Evolutionary conservation across 2,329 filamentous ascomycete genomes (phyloP), one percentile per base, ranked within the genome.

Genomic region (Trichophyton verrucosum): DNA sequence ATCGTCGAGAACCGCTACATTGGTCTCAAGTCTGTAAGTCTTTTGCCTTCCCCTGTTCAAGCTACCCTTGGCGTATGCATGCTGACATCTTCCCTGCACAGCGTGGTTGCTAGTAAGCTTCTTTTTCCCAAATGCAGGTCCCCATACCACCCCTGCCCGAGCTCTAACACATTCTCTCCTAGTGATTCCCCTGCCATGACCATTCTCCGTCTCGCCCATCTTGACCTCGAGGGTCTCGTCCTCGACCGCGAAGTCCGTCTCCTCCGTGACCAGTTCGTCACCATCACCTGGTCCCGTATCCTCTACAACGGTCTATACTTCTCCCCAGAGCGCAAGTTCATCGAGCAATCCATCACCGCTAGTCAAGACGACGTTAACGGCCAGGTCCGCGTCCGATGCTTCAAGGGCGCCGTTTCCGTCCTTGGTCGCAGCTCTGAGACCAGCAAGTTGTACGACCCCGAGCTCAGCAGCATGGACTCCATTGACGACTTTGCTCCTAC

Each of bases 1-100:
- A 90, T 90, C 69, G 86, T 89, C 63, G 86, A 88, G 71, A 86
- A 86, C 75, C 80, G 87, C 57, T 87, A 85, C 76, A 85, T 87
- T 69, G 87, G 86, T 62, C 78, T 89, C 66, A 89, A 90, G 59
- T 65, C 64, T 58, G 64, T 65, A 63, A 62, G 64, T 61, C 33
- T 33, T 40, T 33, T 42, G 40, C 20, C n/a, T 44, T 57, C 55
- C 20, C 33, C 55, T 36, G 51, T 20, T 36, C 38, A 5, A 44
- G 13, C 49, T 30, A 42, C 15, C 33, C 38, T 7, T 61, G 20
- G 38, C n/a, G 46, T 40, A 61, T 44, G 44, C 51, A 55, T 88
- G 88, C 77, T 86, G 63, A 62, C 59, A 20, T 51, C 47, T 22
- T 27, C 51, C 47, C 6, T 61, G 33, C 44, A 20, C 47, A 62